Base-by-base conservation (phyloP, 805 yeast genomes). In the Candida michaelii region DNA sequence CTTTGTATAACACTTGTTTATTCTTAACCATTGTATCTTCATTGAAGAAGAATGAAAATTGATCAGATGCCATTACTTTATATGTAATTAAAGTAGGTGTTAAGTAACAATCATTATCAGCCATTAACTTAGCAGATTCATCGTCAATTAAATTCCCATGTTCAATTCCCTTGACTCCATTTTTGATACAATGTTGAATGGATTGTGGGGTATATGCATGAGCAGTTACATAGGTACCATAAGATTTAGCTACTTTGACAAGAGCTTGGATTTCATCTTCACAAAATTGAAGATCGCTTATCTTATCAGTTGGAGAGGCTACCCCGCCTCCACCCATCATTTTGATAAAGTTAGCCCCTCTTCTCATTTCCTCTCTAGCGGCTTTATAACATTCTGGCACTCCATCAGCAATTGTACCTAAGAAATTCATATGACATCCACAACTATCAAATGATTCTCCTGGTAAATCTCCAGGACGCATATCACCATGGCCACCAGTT, bases 301-400 rank as follows among this genome's bases (percentile, higher is more conserved):
- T 30, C n/a, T 30, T 30, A 16, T 30, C 33, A 16, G 33, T 30
- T 15, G 62, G 62, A 5, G 62, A 58, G 9, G 59, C 60, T 30
- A 58, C 62, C 27, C 62, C 61, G 19, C 63, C 63, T 36, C 60
- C 50, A 13, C 59, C 57, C 60, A 58, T 58, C 30, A 58, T 55
- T 41, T 58, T 58, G 36, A 58, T 46, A 36, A 58, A 57, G 18
- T 48, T 44, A 1, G 60, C 59, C 5, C 62, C 63, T 21, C 52
- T 42, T 42, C 62, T 48, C 29, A 58, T 48, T 23, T 52, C 47
- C 14, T 57, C 63, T 44, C 63, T 52, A 2, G 57, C 49, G 7
- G 54, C 50, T 25, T 47, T 51, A 25, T 51, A 44, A 45, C 60
- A 56, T 33, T 51, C 59, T 2, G 55, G 40, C 19, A 52, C 53